Conservation (phyloP, 139 green algal species). For the Chlorella vulgaris region DNA sequence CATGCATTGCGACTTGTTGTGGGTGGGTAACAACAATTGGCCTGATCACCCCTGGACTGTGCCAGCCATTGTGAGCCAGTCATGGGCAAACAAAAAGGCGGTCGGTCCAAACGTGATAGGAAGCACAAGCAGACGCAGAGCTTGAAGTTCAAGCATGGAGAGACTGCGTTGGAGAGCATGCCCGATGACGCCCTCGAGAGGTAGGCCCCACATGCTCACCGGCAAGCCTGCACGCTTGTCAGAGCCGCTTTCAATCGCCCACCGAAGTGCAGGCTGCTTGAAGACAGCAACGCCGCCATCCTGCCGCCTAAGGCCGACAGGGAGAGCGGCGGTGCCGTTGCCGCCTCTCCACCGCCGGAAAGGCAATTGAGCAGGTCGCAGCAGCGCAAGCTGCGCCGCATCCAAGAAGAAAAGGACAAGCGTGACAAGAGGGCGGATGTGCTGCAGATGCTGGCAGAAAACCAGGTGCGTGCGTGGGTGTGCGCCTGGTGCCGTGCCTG, state of each 20-base stretch:
- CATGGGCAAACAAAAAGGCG: conserved; percentile 10
- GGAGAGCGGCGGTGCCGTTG: neutral
- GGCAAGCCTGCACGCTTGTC: neutral
- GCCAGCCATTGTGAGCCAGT: neutral
- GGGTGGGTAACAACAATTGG: too few species aligned
- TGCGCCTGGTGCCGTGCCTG: neutral
- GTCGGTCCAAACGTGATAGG: conserved; percentile 51
- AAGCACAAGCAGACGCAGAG: conserved; percentile 45
- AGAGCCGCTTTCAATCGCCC: too few species aligned
- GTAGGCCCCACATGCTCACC: neutral
- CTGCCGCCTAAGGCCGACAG: conserved; percentile 25
- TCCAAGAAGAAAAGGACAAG: conserved; percentile 71
- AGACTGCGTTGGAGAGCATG: conserved; percentile 15
- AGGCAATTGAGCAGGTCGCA: conserved; percentile 67
- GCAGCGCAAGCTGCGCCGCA: conserved; percentile 74
- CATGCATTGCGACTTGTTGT: too few species aligned
- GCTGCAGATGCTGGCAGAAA: conserved; percentile 21
- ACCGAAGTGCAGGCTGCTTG: conserved; percentile 8
- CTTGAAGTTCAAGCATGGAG: conserved; percentile 24
- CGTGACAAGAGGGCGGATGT: conserved; percentile 47
- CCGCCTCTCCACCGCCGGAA: neutral
- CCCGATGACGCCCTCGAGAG: conserved; percentile 23
- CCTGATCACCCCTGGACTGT: neutral
- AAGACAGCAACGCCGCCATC: conserved; percentile 54
- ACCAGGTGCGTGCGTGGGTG: conserved; percentile 35